Percentiles rank a stretch among this genome's conserved stretches.
Evolutionary conservation across 1,139 yeast genomes (phyloP).

Genomic region (Insectozyma bohioensis): DNA sequence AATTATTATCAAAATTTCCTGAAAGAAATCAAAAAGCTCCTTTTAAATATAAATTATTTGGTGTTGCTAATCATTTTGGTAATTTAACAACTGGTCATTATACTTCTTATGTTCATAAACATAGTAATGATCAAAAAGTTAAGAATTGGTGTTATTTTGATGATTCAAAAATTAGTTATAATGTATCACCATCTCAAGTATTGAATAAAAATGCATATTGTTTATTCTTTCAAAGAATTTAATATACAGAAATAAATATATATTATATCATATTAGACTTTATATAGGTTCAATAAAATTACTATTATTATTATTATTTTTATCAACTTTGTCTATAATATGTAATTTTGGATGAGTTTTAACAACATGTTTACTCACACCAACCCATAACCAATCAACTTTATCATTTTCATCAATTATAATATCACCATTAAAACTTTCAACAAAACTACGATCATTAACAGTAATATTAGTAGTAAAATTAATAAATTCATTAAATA

Average conservation of each 20-base stretch:
- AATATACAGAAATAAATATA: conserved; percentile 7
- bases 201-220: conserved; percentile 72
- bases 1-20: conserved; percentile 54
- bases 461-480: conserved; percentile 79
- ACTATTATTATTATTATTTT: no score
- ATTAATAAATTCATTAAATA: conserved; percentile 79
- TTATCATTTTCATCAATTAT: conserved; percentile 47
- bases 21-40: conserved; percentile 78
- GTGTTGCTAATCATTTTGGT: conserved; percentile 89
- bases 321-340: conserved; percentile 32
- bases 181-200: conserved; percentile 44
- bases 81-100: conserved; percentile 85
- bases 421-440: conserved; percentile 69
- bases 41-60: conserved; percentile 73
- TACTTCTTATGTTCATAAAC: conserved; percentile 76
- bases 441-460: conserved; percentile 81
- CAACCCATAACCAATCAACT: conserved; percentile 77
- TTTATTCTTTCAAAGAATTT: conserved; percentile 56
- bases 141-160: conserved; percentile 77
- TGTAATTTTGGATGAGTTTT: conserved; percentile 44
- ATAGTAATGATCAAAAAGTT: conserved; percentile 31
- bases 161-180: conserved; percentile 57
- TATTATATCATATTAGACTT: not conserved
- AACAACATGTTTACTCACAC: conserved; percentile 59
- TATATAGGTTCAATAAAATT: no score